phyloP scores from a whole-genome alignment of 306 rosid genomes.

The Lathyrus oleraceus region DNA sequence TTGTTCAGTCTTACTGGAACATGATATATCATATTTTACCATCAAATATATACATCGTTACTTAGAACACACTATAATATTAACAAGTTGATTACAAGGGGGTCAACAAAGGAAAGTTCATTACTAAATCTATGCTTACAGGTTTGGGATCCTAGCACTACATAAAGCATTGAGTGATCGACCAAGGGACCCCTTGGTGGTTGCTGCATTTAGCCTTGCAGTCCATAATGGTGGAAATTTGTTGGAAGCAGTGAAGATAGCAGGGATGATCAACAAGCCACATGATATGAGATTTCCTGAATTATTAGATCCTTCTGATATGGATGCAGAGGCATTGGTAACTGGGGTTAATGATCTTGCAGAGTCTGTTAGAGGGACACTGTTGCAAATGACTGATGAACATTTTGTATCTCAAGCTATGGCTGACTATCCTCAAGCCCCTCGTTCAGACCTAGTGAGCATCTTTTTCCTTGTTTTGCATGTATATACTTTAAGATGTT shows the following conservation, averaged over 20 bases:
- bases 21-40: neutral
- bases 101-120: conserved; percentile 36
- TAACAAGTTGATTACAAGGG: conserved; percentile 26
- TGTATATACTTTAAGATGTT: conserved; percentile 13
- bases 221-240: conserved; percentile 72
- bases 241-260: conserved; percentile 62
- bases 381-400: conserved; percentile 62
- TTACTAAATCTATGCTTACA: conserved; percentile 44
- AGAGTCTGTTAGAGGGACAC: conserved; percentile 47
- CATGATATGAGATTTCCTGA: conserved; percentile 61
- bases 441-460: conserved; percentile 64
- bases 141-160: conserved; percentile 77
- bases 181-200: conserved; percentile 60
- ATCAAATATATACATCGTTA: neutral
- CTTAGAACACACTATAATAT: neutral
- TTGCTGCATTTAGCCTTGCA: conserved; percentile 74
- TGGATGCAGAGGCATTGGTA: conserved; percentile 41
- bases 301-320: conserved; percentile 50
- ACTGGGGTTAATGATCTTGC: conserved; percentile 57
- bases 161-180: conserved; percentile 63
- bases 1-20: neutral
- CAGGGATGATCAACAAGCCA: conserved; percentile 51
- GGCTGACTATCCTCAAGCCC: conserved; percentile 69
- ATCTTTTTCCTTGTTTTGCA: neutral
- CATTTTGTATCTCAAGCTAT: conserved; percentile 67